A percentile compares a stretch with the other conserved stretches of the same genome.
These are phyloP conservation scores for Globisporangium cystogenes DNA, from an alignment of 352 stramenopile species.

Conservation along the genomic window DNA sequence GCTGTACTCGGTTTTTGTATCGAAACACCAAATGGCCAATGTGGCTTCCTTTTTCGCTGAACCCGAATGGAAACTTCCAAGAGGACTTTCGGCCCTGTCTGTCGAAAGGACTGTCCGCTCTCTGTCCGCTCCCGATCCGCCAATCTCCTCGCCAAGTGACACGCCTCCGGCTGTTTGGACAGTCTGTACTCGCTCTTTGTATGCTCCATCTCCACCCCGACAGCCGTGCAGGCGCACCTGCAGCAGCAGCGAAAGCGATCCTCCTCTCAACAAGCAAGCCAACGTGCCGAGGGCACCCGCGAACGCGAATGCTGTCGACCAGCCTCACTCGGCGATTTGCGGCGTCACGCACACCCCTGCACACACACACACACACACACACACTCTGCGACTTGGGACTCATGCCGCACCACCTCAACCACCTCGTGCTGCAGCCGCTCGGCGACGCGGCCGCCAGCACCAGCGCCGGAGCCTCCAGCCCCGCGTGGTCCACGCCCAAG, in stretches of 20 bases:
- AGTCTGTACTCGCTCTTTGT: too few species aligned
- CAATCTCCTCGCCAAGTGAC: not conserved
- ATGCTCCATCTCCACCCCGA: too few species aligned
- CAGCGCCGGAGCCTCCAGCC: not conserved
- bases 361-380: not conserved
- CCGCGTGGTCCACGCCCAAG: slow-evolving; percentile 1
- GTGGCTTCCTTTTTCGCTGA: not conserved
- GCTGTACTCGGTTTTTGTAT: not conserved
- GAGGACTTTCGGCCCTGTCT: not conserved
- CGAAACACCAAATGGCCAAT: not conserved
- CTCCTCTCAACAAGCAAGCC: too few species aligned
- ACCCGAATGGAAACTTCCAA: not conserved
- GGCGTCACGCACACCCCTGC: not conserved
- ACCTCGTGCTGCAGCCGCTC: not conserved
- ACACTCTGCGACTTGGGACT: too few species aligned
- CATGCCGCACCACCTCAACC: slow-evolving; percentile 1
- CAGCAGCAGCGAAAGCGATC: too few species aligned
- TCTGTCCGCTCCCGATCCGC: not conserved
- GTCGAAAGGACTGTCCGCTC: too few species aligned
- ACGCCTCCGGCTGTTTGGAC: not conserved
- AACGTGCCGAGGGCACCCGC: too few species aligned
- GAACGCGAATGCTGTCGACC: too few species aligned
- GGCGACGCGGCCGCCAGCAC: not conserved
- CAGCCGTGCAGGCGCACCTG: too few species aligned
- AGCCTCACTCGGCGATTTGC: slow-evolving; percentile 9